Base-by-base conservation (phyloP, 2,329 filamentous ascomycete species). In the Xylariomycetidae sp. region DNA sequence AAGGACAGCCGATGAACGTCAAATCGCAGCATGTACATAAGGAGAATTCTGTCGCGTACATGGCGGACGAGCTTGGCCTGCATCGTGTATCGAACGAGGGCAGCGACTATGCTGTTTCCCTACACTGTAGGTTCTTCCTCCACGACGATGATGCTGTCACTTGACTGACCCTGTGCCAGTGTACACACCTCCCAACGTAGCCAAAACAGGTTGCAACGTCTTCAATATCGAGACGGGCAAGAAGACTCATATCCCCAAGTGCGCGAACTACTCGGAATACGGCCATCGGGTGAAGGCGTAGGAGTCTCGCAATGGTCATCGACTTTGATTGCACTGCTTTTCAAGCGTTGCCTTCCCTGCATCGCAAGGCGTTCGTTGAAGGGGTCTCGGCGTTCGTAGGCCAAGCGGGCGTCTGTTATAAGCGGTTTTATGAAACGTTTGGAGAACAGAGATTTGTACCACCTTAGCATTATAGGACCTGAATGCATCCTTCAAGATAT, bases 161-260 rank as follows among this genome's bases (percentile, higher is more conserved):
- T 50, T 48, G 41, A 40, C 43, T 54, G 35, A 50, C 29, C 20
- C 36, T 19, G 27, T 31, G 10, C 15, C 54, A 78, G 68, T 93
- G 39, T 92, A 92, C 55, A 90, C 85, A 10, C 89, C 89, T 22
- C 89, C 89, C 3, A 93, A 95, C 51, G 88, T 90, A 23, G 86
- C 86, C 23, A 82, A 75, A 38, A 75, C 77, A 39, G 89, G 89
- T 16, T 94, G 86, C 59, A 74, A 85, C 51, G 77, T 90, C 53
- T 95, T 90, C 58, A 76, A 90, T 50, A 74, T 80, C 43, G 69
- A 70, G 47, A 93, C 86, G 4, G 85, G 89, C 33, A 79, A 79
- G 58, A 76, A 73, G 37, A 82, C 70, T 46, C 82, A 87, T 56
- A 71, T 88, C 29, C 70, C 72, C 38, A 82, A 84, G 51, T 80